Evolutionary conservation across 1,284 basidiomycete genomes (phyloP).

Genomic region (Boletus subluridellus): DNA sequence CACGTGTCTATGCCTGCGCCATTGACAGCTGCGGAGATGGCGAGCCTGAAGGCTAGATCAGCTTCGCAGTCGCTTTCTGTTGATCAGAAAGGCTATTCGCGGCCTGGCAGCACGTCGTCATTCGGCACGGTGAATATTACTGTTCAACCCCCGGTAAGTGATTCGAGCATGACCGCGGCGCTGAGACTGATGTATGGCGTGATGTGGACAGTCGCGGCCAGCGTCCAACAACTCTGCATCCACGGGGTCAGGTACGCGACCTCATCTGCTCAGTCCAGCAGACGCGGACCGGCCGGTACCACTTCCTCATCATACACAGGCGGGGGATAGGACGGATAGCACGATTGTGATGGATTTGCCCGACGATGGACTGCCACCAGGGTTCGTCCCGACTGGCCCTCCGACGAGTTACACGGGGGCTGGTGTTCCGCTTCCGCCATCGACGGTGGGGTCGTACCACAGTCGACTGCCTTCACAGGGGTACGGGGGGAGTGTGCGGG

Average conservation of each 20-base stretch:
- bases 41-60: conserved; percentile 20
- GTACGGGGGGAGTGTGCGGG: conserved; percentile 1
- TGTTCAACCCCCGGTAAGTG: conserved; percentile 32
- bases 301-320: conserved; percentile 21
- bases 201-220: conserved; percentile 27
- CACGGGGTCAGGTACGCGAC: conserved; percentile 24
- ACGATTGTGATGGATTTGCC: conserved; percentile 28
- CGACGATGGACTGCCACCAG: conserved; percentile 27
- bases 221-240: conserved; percentile 29
- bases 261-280: conserved; percentile 32
- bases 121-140: conserved; percentile 35
- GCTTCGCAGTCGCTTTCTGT: conserved; percentile 24
- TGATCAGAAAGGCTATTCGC: conserved; percentile 18
- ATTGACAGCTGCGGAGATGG: conserved; percentile 25
- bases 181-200: conserved; percentile 2
- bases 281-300: conserved; percentile 34
- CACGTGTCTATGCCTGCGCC: conserved; percentile 36
- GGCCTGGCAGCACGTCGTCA: conserved; percentile 31
- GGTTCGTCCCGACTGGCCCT: conserved; percentile 27
- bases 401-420: conserved; percentile 25
- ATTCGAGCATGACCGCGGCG: not conserved
- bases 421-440: conserved; percentile 27
- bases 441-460: conserved; percentile 26
- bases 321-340: not conserved
- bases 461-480: conserved; percentile 18